These are phyloP conservation scores for Rhizopogon rudus DNA, from an alignment of 768 basidiomycete genomes.

Conservation along the genomic window DNA sequence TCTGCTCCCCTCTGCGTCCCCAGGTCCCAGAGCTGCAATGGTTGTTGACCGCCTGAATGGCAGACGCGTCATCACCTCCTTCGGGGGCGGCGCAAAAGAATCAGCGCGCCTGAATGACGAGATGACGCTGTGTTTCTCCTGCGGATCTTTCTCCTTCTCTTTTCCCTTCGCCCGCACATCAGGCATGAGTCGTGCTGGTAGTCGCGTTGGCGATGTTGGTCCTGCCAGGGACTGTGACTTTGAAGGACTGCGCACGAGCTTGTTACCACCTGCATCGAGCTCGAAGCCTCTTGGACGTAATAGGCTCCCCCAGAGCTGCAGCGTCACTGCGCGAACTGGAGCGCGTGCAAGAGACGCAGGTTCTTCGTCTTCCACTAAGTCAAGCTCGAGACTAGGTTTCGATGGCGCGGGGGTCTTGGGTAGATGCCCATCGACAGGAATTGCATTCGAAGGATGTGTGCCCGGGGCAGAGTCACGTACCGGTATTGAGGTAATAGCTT, in stretches of 20 bases:
- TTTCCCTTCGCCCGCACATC: conserved; percentile 4
- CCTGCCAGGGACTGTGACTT: conserved; percentile 32
- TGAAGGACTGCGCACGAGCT: conserved; percentile 57
- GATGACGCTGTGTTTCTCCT: conserved; percentile 35
- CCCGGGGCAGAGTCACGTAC: conserved; percentile 12
- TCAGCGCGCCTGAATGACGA: conserved; percentile 58
- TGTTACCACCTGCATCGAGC: conserved; percentile 37
- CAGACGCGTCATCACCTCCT: conserved; percentile 25
- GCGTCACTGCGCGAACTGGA: conserved; percentile 43
- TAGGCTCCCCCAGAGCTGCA: conserved; percentile 68
- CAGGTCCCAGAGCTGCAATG: conserved; percentile 7
- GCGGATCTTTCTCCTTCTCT: conserved; percentile 12
- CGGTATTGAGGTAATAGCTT: conserved; percentile 3
- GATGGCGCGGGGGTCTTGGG: conserved; percentile 16
- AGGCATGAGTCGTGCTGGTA: conserved; percentile 7
- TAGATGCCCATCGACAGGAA: conserved; percentile 8
- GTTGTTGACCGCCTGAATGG: conserved; percentile 44
- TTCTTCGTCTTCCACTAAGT: conserved; percentile 48
- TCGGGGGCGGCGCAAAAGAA: conserved; percentile 50
- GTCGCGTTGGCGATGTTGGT: conserved; percentile 12
- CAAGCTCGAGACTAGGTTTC: conserved; percentile 13
- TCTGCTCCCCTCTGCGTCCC: conserved; percentile 16
- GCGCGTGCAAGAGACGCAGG: conserved; percentile 51
- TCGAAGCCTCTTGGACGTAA: conserved; percentile 66
- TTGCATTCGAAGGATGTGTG: conserved; percentile 9